Base-by-base conservation (phyloP, 164 flowering plant species). In the Hamamelis virginiana region DNA sequence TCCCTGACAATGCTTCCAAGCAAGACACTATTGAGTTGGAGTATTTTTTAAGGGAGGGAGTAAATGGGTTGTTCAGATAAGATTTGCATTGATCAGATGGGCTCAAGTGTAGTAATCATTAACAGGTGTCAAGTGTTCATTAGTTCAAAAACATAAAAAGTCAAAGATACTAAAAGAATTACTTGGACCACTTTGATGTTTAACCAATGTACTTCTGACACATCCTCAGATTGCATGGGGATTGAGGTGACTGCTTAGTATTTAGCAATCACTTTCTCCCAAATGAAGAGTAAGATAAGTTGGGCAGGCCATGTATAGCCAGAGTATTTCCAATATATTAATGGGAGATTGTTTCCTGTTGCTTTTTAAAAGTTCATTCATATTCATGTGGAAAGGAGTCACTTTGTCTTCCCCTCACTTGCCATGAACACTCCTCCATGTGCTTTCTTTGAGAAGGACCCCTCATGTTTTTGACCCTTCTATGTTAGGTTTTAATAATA, bases 1-100 rank as follows among this genome's bases (percentile, higher is more conserved):
- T 64, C 64, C 28, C 63, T 9, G 33, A 74, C 65, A 47, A 68
- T 60, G 70, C 77, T 75, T 75, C 77, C 77, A 75, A 75, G 74
- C 74, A 75, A 70, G 50, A 65, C 52, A 60, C 64, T 60, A 10
- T 8, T n/a, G 12, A 61, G 50, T 16, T 19, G 28, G 13, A 63
- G 52, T 63, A 25, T 46, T 45, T 46, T 45, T 63, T 43, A 60
- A 60, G 64, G 21, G 21, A 60, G n/a, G n/a, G 27, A 18, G 12
- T n/a, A 28, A 13, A 28, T 63, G 15, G 14, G 9, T 9, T 14
- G 6, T 25, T 46, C 19, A 45, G 16, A 9, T 4, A 18, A 3
- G 18, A 62, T 8, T 6, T 21, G 26, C 50, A 21, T 9, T 45
- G 52, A 45, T 23, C 19, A 2, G 4, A 23, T 45, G 15, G 9